Percentiles rank a stretch among this genome's conserved stretches.
phyloP scores from a whole-genome alignment of 192 early-diverging fungal species.

The Coemansia sp. region DNA sequence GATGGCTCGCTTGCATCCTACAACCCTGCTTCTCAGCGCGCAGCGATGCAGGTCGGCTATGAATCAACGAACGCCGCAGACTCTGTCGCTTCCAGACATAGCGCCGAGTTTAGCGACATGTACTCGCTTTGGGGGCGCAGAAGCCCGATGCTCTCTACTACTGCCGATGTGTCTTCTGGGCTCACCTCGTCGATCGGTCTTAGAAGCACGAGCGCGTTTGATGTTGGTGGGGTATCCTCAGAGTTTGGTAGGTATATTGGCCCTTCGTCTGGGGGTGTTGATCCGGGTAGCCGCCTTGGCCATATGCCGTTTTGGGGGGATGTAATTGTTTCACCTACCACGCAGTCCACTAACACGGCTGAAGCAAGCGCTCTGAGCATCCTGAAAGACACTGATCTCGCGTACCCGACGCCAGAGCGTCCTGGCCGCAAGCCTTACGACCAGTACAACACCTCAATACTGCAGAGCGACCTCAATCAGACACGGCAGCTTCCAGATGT shows the following conservation, averaged over 20 bases:
- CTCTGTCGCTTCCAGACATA: constrained; percentile 14
- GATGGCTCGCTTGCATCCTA: not conserved
- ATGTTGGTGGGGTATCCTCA: not conserved
- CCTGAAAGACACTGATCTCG: constrained; percentile 51
- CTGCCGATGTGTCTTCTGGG: constrained; percentile 1
- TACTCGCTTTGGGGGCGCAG: constrained; percentile 19
- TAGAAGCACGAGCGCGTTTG: constrained; percentile 1
- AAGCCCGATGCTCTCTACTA: constrained; percentile 7
- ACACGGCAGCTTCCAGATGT: constrained; percentile 11
- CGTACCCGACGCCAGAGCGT: constrained; percentile 42
- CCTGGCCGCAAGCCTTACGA: constrained; percentile 3
- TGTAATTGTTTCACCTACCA: constrained; percentile 5
- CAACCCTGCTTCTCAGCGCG: constrained; percentile 9
- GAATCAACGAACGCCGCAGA: not conserved
- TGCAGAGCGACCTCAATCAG: constrained; percentile 10
- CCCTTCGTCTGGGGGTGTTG: constrained; percentile 6
- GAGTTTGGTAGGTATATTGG: constrained; percentile 8
- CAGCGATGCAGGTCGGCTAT: not conserved
- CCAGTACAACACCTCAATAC: not conserved
- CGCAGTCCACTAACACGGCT: constrained; percentile 37
- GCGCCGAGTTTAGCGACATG: constrained; percentile 32
- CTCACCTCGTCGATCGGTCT: not conserved
- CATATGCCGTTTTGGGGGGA: constrained; percentile 17
- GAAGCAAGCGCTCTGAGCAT: constrained; percentile 55
- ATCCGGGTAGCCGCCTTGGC: constrained; percentile 13